phyloP scores from a whole-genome alignment of 169 alveolate genomes.

The Eimeria acervulina region DNA sequence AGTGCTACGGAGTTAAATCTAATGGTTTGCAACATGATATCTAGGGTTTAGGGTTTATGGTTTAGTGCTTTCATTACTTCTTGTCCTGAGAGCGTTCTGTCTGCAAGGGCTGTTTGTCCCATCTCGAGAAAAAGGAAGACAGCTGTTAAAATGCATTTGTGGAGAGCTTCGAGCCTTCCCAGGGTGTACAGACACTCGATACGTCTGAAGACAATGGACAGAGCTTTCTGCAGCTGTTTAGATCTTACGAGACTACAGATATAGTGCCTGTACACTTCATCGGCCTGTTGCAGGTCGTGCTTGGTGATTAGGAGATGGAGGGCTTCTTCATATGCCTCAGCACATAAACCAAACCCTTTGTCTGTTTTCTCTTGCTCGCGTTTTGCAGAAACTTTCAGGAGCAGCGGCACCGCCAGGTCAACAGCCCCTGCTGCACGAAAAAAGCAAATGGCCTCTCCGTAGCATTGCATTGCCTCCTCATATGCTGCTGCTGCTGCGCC shows the following conservation, averaged over 20 bases:
- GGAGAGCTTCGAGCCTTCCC: neutral
- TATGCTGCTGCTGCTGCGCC: constrained; percentile 33
- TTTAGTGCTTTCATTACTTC: neutral
- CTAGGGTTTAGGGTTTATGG: constrained; percentile 27
- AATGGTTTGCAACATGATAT: neutral
- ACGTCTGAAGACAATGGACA: neutral
- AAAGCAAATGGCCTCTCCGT: neutral
- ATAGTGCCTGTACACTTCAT: constrained; percentile 45
- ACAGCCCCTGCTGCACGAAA: neutral
- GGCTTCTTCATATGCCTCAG: constrained; percentile 46
- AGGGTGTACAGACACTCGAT: neutral
- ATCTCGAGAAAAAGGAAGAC: constrained; percentile 11
- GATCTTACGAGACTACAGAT: constrained; percentile 3
- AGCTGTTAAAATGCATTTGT: constrained; percentile 17
- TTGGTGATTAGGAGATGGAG: neutral
- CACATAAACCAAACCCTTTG: neutral
- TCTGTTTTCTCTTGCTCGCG: neutral
- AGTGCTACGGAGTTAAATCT: neutral
- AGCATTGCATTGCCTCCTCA: constrained; percentile 45
- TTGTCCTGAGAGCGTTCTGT: constrained; percentile 51
- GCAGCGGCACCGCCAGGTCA: neutral
- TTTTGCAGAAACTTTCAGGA: neutral
- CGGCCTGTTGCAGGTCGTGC: constrained; percentile 14
- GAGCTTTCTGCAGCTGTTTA: neutral
- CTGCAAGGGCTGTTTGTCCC: constrained; percentile 8